A percentile compares a stretch with the other conserved stretches of the same genome.
These are phyloP conservation scores for Paramecium primaurelia DNA, from an alignment of 73 alveolate genomes.

Conservation along the genomic window DNA sequence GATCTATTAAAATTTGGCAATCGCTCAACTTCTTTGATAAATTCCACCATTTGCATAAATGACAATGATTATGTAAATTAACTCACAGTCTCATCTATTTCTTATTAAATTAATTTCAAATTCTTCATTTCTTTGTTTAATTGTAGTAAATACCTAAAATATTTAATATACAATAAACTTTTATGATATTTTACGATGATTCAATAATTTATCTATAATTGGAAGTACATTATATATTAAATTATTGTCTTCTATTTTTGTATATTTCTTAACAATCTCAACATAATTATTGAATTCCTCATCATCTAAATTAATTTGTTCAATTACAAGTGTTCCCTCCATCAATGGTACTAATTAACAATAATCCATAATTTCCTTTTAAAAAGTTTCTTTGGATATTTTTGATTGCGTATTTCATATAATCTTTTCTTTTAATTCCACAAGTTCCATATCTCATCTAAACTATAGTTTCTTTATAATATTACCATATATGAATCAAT, in stretches of 20 bases:
- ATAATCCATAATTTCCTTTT: constrained; percentile 21
- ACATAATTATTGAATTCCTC: constrained; percentile 42
- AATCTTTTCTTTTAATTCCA: constrained; percentile 33
- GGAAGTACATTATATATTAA: neutral
- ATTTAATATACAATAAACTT: neutral
- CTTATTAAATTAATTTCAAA: neutral
- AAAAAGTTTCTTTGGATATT: neutral
- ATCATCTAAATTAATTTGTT: neutral
- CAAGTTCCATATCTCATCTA: constrained; percentile 31
- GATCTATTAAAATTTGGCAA: neutral
- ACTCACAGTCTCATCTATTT: neutral
- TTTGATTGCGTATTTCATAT: constrained; percentile 4
- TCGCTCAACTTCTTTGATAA: neutral
- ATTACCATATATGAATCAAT: neutral
- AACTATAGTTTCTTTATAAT: neutral
- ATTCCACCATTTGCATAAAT: neutral
- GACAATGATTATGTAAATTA: neutral
- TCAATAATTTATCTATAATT: neutral
- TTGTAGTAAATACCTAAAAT: neutral
- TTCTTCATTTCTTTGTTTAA: neutral
- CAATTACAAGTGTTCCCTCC: neutral
- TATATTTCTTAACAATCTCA: neutral
- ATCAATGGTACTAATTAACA: neutral
- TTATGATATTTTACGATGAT: neutral
- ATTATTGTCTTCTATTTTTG: neutral